Evolutionary conservation across 75 land plant genomes (phyloP), one percentile per base, ranked within the genome.

Genomic region (Ceratopteris richardii): DNA sequence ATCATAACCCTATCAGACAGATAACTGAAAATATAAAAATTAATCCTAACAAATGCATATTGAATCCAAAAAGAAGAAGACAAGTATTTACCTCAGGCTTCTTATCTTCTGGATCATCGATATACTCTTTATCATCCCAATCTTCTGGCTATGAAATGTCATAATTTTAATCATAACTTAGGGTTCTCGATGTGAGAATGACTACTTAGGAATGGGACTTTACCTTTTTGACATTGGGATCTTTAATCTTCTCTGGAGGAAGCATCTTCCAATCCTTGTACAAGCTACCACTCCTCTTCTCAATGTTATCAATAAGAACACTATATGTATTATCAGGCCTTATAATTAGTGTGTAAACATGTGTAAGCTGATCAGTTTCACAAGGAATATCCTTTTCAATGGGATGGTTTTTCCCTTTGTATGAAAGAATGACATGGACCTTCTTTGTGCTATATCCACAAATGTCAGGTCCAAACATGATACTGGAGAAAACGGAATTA

Each of bases 1-100:
- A 79, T 90, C 96, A 79, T 86, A 90, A 0, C 83, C 96, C 91
- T 89, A 18, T 30, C n/a, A n/a, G n/a, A n/a, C n/a, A 60, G 48
- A 53, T 11, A 31, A 17, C n/a, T 5, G 44, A 28, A 25, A 56
- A n/a, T 18, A 62, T 21, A 12, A 62, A 27, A 39, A 51, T 51
- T n/a, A 21, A 42, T 56, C 54, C 18, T 6, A 42, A 42, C n/a
- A 7, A 10, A 22, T 22, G 6, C 52, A 31, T 22, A 36, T 33
- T 17, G 20, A 58, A 39, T 16, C 39, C 9, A 9, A 31, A 36
- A 12, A 18, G 13, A 18, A 21, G 22, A 27, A 13, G 10, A 7
- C 3, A 24, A 48, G 22, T 11, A 18, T 1, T 11, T 55, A 82
- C 85, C 85, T 82, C 82, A 11, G 85, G 85, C 60, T 82, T 82